These are phyloP conservation scores for Schizophyllum amplum DNA, from an alignment of 1,284 basidiomycete genomes.

Conservation along the genomic window DNA sequence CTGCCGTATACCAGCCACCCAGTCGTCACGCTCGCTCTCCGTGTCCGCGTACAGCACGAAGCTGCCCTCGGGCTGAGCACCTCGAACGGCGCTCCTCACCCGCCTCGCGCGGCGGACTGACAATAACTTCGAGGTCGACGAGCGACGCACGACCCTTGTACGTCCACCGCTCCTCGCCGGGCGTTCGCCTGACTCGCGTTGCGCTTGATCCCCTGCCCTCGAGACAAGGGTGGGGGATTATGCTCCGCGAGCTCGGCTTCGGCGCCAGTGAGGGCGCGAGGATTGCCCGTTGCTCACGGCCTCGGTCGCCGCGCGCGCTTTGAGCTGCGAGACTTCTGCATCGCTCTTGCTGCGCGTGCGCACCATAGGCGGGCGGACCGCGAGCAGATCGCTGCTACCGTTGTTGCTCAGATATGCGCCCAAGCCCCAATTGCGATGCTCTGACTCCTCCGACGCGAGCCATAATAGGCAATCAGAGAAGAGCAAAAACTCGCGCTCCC, in stretches of 20 bases:
- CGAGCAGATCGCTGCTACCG: background rate
- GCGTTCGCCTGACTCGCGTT: conserved; percentile 14
- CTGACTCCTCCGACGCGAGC: conserved; percentile 47
- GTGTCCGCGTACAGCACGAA: conserved; percentile 69
- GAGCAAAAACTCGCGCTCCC: conserved; percentile 66
- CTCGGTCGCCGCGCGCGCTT: background rate
- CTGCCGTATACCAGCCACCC: conserved; percentile 62
- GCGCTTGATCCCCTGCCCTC: background rate
- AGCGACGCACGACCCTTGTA: conserved; percentile 64
- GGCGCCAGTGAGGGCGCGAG: background rate
- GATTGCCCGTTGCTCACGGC: conserved; percentile 5
- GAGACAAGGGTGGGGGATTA: background rate
- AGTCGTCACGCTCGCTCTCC: conserved; percentile 55
- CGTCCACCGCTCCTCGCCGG: conserved; percentile 52
- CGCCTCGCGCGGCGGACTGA: conserved; percentile 39
- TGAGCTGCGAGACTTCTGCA: conserved; percentile 34
- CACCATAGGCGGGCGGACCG: conserved; percentile 25
- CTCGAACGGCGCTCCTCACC: conserved; percentile 56
- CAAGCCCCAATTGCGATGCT: conserved; percentile 21
- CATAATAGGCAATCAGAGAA: conserved; percentile 79
- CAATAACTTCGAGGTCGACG: conserved; percentile 71
- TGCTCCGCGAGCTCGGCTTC: background rate
- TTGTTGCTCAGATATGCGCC: conserved; percentile 14
- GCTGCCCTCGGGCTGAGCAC: conserved; percentile 66
- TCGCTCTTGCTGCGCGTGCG: conserved; percentile 56